Conservation (phyloP, 2,329 filamentous ascomycete species). For the Didymella arachidicola region DNA sequence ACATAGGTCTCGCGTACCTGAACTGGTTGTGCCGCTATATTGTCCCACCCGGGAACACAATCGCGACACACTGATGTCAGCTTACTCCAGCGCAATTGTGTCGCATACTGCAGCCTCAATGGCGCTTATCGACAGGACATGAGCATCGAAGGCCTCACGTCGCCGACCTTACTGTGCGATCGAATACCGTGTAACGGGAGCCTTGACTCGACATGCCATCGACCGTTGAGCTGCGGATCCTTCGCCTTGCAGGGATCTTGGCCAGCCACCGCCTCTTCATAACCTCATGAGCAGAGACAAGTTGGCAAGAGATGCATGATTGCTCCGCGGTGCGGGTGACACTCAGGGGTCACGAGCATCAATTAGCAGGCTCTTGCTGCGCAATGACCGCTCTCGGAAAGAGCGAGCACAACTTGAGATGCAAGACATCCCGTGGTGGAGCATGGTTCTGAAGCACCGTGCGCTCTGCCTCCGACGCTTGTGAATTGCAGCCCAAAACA, state of each 20-base stretch:
- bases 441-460: constrained; percentile 10
- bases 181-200: constrained; percentile 11
- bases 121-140: constrained; percentile 24
- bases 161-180: constrained; percentile 7
- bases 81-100: constrained; percentile 27
- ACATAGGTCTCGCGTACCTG: constrained; percentile 21
- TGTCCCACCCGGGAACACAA: constrained; percentile 19
- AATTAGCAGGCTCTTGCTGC: constrained; percentile 4
- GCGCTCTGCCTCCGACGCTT: constrained; percentile 15
- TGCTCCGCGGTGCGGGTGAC: constrained; percentile 9
- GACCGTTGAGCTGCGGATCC: constrained; percentile 33
- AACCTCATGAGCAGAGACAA: constrained; percentile 1
- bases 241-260: constrained; percentile 18
- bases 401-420: constrained; percentile 23
- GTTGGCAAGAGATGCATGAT: constrained; percentile 10
- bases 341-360: constrained; percentile 18
- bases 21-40: constrained; percentile 23
- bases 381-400: constrained; percentile 10
- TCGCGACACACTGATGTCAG: constrained; percentile 23
- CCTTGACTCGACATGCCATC: constrained; percentile 29
- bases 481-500: constrained; percentile 13
- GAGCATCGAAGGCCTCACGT: constrained; percentile 5
- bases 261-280: constrained; percentile 14
- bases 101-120: constrained; percentile 33
- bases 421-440: constrained; percentile 34